Evolutionary conservation across 768 basidiomycete genomes (phyloP).

Genomic region (Megacollybia marginata): DNA sequence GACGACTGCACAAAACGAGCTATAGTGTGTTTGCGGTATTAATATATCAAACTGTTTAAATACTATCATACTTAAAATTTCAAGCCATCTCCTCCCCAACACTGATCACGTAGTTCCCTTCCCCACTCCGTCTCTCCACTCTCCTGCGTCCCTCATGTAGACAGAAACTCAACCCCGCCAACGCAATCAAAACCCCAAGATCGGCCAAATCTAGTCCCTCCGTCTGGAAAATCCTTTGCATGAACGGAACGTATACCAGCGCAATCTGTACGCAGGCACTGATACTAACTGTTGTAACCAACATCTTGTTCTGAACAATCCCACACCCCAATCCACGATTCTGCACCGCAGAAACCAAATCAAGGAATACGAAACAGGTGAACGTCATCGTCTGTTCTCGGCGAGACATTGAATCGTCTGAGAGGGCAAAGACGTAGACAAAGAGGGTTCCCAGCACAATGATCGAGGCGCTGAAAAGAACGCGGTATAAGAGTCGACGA

Average conservation of each 20-base stretch:
- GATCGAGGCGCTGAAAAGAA: conserved; percentile 88
- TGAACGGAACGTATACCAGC: conserved; percentile 83
- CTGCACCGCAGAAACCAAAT: conserved; percentile 91
- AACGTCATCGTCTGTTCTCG: conserved; percentile 99
- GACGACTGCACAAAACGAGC: too few species aligned
- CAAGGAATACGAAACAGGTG: conserved; percentile 94
- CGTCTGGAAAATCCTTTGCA: conserved; percentile 94
- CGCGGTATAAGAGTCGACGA: conserved; percentile 60
- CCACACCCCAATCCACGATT: conserved; percentile 88
- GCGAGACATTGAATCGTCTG: conserved; percentile 75
- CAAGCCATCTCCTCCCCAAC: neutral
- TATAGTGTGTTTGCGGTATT: too few species aligned
- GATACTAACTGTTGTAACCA: conserved; percentile 78
- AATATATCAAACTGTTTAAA: neutral
- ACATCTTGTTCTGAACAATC: conserved; percentile 80
- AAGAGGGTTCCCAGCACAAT: conserved; percentile 88
- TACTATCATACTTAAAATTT: neutral
- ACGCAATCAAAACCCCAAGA: conserved; percentile 56
- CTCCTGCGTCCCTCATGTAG: conserved; percentile 75
- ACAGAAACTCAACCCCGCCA: conserved; percentile 58
- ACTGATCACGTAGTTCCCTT: conserved; percentile 37
- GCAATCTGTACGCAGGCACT: conserved; percentile 81
- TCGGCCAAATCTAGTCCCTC: conserved; percentile 67
- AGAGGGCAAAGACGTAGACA: conserved; percentile 76
- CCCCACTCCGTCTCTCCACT: conserved; percentile 63